Conservation (phyloP, 2,329 filamentous ascomycete species). For the Capronia epimyces region DNA sequence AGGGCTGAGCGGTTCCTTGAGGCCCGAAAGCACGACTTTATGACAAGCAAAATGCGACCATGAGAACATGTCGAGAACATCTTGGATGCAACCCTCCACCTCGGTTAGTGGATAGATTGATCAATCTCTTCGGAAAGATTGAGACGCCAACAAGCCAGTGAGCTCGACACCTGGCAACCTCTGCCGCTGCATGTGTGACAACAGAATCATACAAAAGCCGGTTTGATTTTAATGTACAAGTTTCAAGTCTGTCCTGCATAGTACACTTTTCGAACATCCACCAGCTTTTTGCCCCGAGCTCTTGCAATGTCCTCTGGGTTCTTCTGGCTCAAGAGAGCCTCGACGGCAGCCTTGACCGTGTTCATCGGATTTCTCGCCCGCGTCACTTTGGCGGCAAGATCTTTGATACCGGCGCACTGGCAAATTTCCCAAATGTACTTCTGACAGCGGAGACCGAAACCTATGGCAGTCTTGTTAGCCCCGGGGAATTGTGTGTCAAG, state of each 20-base stretch:
- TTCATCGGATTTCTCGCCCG: slow-evolving; percentile 96
- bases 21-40: not conserved
- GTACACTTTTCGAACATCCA: slow-evolving; percentile 95
- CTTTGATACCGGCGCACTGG: slow-evolving; percentile 75
- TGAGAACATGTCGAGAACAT: not conserved
- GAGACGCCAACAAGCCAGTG: not conserved
- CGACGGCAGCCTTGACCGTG: slow-evolving; percentile 82
- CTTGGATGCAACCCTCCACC: not conserved
- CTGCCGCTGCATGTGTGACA: not conserved
- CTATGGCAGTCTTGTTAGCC: slow-evolving; percentile 43
- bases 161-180: not conserved
- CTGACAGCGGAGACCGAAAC: slow-evolving; percentile 89
- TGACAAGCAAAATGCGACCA: not conserved
- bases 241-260: slow-evolving; percentile 69
- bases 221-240: not conserved
- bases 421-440: slow-evolving; percentile 93
- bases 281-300: slow-evolving; percentile 86
- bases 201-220: not conserved
- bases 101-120: not conserved
- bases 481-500: not conserved
- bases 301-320: slow-evolving; percentile 85
- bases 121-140: not conserved
- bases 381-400: slow-evolving; percentile 75
- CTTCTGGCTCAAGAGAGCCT: slow-evolving; percentile 76
- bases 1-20: not conserved